phyloP scores from a whole-genome alignment of 2,329 filamentous ascomycete species.

The Monosporascus sp. region DNA sequence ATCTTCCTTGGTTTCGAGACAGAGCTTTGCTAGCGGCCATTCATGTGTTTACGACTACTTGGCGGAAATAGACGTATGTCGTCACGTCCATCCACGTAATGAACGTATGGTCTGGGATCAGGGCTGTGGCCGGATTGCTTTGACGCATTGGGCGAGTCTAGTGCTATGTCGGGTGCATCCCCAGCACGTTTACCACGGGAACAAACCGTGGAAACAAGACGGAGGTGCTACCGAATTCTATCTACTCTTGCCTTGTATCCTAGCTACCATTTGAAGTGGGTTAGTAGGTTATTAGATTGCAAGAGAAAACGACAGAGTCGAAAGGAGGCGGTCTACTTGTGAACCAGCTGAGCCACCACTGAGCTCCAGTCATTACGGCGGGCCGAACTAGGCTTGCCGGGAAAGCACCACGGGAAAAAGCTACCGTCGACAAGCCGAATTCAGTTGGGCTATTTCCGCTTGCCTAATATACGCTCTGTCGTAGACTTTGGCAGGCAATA shows the following conservation, averaged over 20 bases:
- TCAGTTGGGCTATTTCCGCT: constrained; percentile 23
- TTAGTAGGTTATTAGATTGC: constrained; percentile 66
- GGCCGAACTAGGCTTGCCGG: too few species aligned
- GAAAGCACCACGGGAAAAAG: neutral
- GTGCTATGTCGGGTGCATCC: neutral
- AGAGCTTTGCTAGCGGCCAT: too few species aligned
- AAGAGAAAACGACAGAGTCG: constrained; percentile 40
- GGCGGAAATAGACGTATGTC: too few species aligned
- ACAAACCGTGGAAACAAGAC: neutral
- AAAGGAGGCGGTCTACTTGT: constrained; percentile 5
- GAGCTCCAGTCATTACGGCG: neutral
- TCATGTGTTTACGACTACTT: too few species aligned
- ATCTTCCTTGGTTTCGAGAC: too few species aligned
- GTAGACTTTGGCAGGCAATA: constrained; percentile 77
- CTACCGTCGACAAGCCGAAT: neutral
- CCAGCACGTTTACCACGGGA: neutral
- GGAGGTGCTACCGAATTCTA: constrained; percentile 15
- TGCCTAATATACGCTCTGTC: constrained; percentile 52
- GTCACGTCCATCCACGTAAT: too few species aligned
- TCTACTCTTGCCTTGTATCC: constrained; percentile 71
- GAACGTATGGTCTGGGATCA: too few species aligned
- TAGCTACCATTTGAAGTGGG: constrained; percentile 45
- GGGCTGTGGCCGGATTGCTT: too few species aligned
- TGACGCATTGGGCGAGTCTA: too few species aligned
- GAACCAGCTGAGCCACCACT: neutral